These are phyloP conservation scores for Starmerella tilneyi DNA, from an alignment of 805 yeast species.

Conservation along the genomic window DNA sequence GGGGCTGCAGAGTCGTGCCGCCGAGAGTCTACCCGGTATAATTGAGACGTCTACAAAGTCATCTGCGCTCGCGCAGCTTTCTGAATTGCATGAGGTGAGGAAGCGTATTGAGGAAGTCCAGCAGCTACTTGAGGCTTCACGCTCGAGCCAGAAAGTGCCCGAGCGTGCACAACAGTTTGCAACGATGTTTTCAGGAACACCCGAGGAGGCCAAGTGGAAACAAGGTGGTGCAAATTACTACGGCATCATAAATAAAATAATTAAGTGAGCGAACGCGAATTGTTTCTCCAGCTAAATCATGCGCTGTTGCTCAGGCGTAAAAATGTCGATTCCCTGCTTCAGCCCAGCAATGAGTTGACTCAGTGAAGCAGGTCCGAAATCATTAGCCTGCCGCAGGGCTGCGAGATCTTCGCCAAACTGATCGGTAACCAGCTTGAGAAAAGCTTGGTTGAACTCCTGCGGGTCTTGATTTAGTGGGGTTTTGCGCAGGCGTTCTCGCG, in stretches of 20 bases:
- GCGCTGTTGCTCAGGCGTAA: slow-evolving; percentile 28
- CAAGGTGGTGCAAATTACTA: slow-evolving; percentile 12
- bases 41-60: slow-evolving; percentile 10
- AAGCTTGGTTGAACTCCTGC: slow-evolving; percentile 31
- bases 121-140: slow-evolving; percentile 19
- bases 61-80: slow-evolving; percentile 22
- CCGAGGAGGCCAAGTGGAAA: slow-evolving; percentile 18
- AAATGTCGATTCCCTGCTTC: slow-evolving; percentile 33
- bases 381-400: slow-evolving; percentile 37
- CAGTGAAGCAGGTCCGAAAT: slow-evolving; percentile 33
- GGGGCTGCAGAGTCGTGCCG: slow-evolving; percentile 20
- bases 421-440: slow-evolving; percentile 38
- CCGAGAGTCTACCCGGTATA: slow-evolving; percentile 13
- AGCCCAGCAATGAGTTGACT: slow-evolving; percentile 31
- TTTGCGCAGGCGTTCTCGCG: slow-evolving; percentile 23
- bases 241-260: slow-evolving; percentile 18
- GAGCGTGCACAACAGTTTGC: slow-evolving; percentile 17
- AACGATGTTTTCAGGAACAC: slow-evolving; percentile 16
- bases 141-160: background rate
- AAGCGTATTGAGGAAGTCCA: slow-evolving; percentile 26
- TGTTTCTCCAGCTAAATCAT: slow-evolving; percentile 9
- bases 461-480: slow-evolving; percentile 13
- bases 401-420: slow-evolving; percentile 39
- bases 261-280: background rate
- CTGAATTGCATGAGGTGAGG: slow-evolving; percentile 24